Evolutionary conservation across 148 eudicot genomes (phyloP), one percentile per base, ranked within the genome.

Genomic region (Amaranthus cruentus): DNA sequence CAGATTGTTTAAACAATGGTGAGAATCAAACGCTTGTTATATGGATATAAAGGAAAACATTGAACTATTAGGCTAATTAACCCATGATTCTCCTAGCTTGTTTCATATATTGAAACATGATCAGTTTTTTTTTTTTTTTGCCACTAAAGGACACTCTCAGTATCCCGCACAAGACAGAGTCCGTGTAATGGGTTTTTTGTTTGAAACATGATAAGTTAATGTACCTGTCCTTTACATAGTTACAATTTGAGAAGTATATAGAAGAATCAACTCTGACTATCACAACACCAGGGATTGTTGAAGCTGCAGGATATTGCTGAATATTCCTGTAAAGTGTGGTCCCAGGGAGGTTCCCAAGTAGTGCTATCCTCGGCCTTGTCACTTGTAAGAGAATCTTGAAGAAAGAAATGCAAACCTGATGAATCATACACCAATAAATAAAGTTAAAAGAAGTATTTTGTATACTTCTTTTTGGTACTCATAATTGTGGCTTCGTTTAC

Each of bases 311-410:
- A 69, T 94, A 94, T 80, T 94, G 98, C 51, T 84, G 77, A 13
- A 88, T 69, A 70, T 91, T 94, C 76, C 97, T 83, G 70, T 94
- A 94, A 65, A 89, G 84, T 14, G 73, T 79, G 7, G 97, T 83
- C 42, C 83, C 88, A 4, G 96, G 98, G 55, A 94, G 84, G 75
- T 88, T 94, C 43, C 98, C 98, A 0, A 94, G 87, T 7, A 91
- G 8, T 42, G 93, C 90, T 11, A 93, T 84, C 71, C 97, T 79
- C 2, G 98, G 98, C 76, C 98, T 79, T 9, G 97, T 91, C 14
- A 94, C 96, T 87, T 88, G 98, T 58, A 94, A 78, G 10, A 94
- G 89, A 56, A 94, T 90, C 78, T 94, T 94, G 9, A 93, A 95
- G 47, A 91, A 91, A 2, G 98, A 94, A 68, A 91, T 86, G 15